Percentiles rank a stretch among this genome's conserved stretches.
Evolutionary conservation across 208 protist genomes (phyloP).

Genomic region (Leishmania arabica): DNA sequence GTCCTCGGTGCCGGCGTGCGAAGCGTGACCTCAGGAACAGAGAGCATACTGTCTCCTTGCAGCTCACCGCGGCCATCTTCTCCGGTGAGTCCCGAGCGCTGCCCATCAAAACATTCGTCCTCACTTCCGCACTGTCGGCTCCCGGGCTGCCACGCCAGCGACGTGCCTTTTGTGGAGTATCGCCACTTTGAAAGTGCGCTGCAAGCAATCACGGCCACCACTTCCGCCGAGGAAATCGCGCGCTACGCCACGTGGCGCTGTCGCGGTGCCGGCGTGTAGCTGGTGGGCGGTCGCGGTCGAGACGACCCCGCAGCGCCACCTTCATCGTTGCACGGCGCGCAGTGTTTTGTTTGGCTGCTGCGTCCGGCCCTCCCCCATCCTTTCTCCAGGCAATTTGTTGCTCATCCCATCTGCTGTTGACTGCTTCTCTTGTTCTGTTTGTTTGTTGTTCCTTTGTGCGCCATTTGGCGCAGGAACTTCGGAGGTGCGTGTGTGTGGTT

Average conservation of each 20-base stretch:
- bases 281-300: neutral
- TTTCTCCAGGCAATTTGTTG: neutral
- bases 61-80: conserved; percentile 2
- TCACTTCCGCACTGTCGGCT: neutral
- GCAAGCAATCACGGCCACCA: conserved; percentile 16
- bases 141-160: neutral
- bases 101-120: neutral
- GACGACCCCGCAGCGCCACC: neutral
- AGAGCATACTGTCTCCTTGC: neutral
- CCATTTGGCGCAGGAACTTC: neutral
- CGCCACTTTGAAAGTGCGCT: conserved; percentile 32
- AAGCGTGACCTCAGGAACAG: neutral
- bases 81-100: neutral
- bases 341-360: no score
- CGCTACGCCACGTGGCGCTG: conserved; percentile 27
- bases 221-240: conserved; percentile 14
- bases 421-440: conserved; percentile 10
- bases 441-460: neutral
- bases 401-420: conserved; percentile 9
- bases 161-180: conserved; percentile 21
- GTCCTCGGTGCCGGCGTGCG: conserved; percentile 2
- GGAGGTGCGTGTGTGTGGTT: neutral
- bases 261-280: neutral
- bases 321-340: neutral
- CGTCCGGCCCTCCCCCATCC: neutral